Percentiles rank a stretch among this genome's conserved stretches.
phyloP scores from a whole-genome alignment of 345 rosid genomes.

The Cardiospermum halicacabum region DNA sequence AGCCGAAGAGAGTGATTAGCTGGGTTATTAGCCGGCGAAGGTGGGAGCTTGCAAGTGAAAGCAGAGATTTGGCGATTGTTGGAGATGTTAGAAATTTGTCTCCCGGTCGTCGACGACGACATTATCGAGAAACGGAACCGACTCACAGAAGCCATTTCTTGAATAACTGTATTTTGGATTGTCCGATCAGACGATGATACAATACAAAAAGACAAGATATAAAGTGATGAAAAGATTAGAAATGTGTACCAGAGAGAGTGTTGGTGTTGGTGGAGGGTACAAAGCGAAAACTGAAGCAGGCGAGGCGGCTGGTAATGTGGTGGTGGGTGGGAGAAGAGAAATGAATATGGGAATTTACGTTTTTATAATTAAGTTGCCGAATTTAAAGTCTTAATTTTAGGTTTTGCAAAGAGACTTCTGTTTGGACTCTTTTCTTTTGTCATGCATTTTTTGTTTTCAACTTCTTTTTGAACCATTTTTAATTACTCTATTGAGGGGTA shows the following conservation, averaged over 20 bases:
- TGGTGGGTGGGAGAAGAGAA: no score
- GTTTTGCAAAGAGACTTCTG: no score
- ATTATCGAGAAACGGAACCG: constrained; percentile 27
- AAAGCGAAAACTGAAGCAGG: no score
- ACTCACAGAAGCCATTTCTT: constrained; percentile 34
- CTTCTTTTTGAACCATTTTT: no score
- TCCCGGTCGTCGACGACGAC: not conserved
- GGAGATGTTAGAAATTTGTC: constrained; percentile 17
- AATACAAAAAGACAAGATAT: not conserved
- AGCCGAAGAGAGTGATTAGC: constrained; percentile 21
- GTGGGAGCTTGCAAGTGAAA: constrained; percentile 9
- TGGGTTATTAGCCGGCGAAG: no score
- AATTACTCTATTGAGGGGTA: no score
- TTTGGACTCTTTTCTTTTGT: no score
- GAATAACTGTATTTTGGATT: not conserved
- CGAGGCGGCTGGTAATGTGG: no score
- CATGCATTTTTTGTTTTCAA: no score
- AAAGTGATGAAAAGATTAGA: not conserved
- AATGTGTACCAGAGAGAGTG: not conserved
- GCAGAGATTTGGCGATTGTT: constrained; percentile 17
- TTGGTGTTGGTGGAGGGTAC: not conserved
- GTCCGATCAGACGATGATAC: not conserved
- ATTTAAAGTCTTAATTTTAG: no score
- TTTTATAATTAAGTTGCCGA: no score
- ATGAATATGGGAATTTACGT: no score